Conservation (phyloP, 192 early-diverging fungal species). For the Mortierella claussenii region DNA sequence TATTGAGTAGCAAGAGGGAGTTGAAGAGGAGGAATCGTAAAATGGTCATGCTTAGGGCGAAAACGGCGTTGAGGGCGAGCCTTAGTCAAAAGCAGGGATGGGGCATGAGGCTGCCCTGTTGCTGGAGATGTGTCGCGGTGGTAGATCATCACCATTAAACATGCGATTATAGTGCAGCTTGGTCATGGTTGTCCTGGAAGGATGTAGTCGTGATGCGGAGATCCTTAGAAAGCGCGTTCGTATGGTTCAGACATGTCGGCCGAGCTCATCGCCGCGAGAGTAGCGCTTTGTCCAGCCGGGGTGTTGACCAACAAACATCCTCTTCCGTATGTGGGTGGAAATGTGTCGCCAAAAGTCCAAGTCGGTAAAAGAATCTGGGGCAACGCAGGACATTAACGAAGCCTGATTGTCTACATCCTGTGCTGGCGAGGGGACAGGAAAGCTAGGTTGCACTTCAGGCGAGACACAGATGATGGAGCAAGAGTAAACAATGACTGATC, state of each 20-base stretch:
- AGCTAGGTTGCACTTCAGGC: neutral
- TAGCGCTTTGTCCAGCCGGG: constrained; percentile 81
- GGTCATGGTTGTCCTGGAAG: too few species aligned
- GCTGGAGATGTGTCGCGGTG: too few species aligned
- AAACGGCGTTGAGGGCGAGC: too few species aligned
- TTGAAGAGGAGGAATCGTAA: neutral
- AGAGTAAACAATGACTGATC: neutral
- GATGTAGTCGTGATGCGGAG: constrained; percentile 7
- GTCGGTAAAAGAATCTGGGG: constrained; percentile 74
- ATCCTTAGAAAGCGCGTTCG: constrained; percentile 22
- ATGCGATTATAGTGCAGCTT: too few species aligned
- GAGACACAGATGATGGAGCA: neutral
- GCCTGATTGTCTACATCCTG: constrained; percentile 45
- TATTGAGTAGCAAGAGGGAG: constrained; percentile 2
- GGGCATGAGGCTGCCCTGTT: neutral
- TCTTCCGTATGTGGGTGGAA: constrained; percentile 85
- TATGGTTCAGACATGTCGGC: constrained; percentile 72
- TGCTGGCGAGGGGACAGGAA: neutral
- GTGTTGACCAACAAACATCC: constrained; percentile 74
- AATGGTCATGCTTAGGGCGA: too few species aligned
- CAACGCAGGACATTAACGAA: constrained; percentile 78
- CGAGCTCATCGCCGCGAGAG: constrained; percentile 79
- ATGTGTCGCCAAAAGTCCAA: constrained; percentile 82
- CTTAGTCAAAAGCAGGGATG: too few species aligned
- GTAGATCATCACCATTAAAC: too few species aligned